These are phyloP conservation scores for Lizanozyma gosingica DNA, from an alignment of 1,139 yeast genomes.

Conservation along the genomic window DNA sequence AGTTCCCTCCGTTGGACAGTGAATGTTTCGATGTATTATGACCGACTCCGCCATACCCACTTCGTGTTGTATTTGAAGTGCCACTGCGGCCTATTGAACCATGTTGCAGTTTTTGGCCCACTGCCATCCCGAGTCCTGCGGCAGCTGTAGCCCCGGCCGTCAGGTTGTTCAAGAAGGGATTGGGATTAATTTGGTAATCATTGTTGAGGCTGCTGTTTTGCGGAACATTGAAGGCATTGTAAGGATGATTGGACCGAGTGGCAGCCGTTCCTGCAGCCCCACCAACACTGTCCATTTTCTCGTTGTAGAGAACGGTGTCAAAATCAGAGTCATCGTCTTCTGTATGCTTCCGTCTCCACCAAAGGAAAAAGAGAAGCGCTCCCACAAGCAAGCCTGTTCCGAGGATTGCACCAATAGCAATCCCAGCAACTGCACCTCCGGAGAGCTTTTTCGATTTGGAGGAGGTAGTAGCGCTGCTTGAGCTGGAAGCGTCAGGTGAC, in stretches of 20 bases:
- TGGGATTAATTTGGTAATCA: slow-evolving; percentile 12
- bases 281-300: slow-evolving; percentile 20
- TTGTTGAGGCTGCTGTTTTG: slow-evolving; percentile 2
- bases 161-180: slow-evolving; percentile 14
- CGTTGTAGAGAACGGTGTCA: neutral
- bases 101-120: slow-evolving; percentile 4
- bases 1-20: slow-evolving; percentile 13
- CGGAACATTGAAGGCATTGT: neutral
- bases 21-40: neutral
- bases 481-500: slow-evolving; percentile 16
- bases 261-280: slow-evolving; percentile 23
- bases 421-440: slow-evolving; percentile 68
- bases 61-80: slow-evolving; percentile 4
- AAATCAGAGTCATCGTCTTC: slow-evolving; percentile 19
- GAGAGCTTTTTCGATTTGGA: slow-evolving; percentile 20
- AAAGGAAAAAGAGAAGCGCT: slow-evolving; percentile 32
- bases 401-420: slow-evolving; percentile 53
- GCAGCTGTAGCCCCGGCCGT: slow-evolving; percentile 4
- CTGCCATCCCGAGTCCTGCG: slow-evolving; percentile 9
- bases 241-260: slow-evolving; percentile 16
- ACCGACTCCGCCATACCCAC: no score
- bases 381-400: slow-evolving; percentile 37
- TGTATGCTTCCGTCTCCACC: slow-evolving; percentile 26
- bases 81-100: slow-evolving; percentile 2
- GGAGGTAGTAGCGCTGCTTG: slow-evolving; percentile 15